phyloP scores from a whole-genome alignment of 768 basidiomycete genomes.

The Austroboletus festivus region DNA sequence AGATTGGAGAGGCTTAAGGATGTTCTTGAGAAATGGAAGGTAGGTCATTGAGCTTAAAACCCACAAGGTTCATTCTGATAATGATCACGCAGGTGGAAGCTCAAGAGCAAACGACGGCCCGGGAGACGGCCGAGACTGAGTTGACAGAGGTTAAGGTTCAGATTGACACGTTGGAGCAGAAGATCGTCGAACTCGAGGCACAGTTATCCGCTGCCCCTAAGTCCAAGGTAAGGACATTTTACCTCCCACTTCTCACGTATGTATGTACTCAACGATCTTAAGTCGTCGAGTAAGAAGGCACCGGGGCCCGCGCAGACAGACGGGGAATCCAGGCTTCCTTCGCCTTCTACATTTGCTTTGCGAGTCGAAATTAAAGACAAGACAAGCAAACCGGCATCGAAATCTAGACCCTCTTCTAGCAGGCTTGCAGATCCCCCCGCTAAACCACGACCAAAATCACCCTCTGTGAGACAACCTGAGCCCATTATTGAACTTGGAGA shows the following conservation, averaged over 20 bases:
- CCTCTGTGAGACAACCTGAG: constrained; percentile 13
- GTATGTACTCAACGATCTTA: not conserved
- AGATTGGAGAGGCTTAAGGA: constrained; percentile 42
- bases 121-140: constrained; percentile 33
- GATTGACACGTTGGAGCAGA: constrained; percentile 32
- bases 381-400: constrained; percentile 10
- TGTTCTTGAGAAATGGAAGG: constrained; percentile 46
- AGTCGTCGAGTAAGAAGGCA: constrained; percentile 15
- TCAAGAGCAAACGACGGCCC: constrained; percentile 36
- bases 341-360: constrained; percentile 13
- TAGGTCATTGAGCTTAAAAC: constrained; percentile 20
- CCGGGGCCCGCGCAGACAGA: constrained; percentile 15
- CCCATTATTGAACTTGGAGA: constrained; percentile 21
- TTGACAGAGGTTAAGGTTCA: constrained; percentile 33
- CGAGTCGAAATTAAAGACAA: constrained; percentile 16
- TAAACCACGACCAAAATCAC: constrained; percentile 26
- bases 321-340: constrained; percentile 9
- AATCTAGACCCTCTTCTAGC: constrained; percentile 18
- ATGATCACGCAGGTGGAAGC: constrained; percentile 36
- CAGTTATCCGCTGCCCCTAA: constrained; percentile 40
- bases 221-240: constrained; percentile 21
- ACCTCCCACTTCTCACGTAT: not conserved
- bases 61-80: not conserved
- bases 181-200: constrained; percentile 43
- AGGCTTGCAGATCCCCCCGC: constrained; percentile 15